Conservation (phyloP, 1,139 yeast genomes). For the Saccharomyces hybrid region DNA sequence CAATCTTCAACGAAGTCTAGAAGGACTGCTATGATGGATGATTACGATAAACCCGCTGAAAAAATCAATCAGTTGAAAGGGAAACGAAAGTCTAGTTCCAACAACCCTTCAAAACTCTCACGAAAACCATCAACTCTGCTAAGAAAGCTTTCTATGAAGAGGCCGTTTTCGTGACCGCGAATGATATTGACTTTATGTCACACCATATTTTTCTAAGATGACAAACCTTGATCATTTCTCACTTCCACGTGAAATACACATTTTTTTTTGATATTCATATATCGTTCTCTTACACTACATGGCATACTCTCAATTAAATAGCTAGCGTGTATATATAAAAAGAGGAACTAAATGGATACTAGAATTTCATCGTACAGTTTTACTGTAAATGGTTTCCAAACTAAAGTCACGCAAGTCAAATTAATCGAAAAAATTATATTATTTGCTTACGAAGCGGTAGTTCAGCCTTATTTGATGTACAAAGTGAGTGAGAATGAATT, state of each 20-base stretch:
- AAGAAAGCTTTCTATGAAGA: constrained; percentile 21
- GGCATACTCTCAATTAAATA: not conserved
- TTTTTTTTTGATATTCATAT: not conserved
- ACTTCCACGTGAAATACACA: not conserved
- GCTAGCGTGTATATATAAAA: not conserved
- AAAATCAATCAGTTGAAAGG: constrained; percentile 32
- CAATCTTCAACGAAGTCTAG: constrained; percentile 3
- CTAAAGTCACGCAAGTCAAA: no score
- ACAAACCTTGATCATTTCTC: not conserved
- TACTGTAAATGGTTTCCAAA: no score
- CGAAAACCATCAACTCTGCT: constrained; percentile 31
- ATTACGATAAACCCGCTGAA: constrained; percentile 35
- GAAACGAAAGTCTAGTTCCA: constrained; percentile 27
- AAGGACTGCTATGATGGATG: constrained; percentile 25
- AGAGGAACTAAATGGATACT: not conserved
- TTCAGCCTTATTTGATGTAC: no score
- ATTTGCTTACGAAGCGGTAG: no score
- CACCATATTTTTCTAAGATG: not conserved
- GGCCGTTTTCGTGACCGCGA: not conserved
- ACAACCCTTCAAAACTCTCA: constrained; percentile 27
- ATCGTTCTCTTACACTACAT: not conserved
- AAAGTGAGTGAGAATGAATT: no score
- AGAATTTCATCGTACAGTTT: no score
- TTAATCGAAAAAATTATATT: no score
- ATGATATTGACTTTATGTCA: not conserved